Conservation (phyloP, 1,284 basidiomycete species). For the Athelia psychrophila region DNA sequence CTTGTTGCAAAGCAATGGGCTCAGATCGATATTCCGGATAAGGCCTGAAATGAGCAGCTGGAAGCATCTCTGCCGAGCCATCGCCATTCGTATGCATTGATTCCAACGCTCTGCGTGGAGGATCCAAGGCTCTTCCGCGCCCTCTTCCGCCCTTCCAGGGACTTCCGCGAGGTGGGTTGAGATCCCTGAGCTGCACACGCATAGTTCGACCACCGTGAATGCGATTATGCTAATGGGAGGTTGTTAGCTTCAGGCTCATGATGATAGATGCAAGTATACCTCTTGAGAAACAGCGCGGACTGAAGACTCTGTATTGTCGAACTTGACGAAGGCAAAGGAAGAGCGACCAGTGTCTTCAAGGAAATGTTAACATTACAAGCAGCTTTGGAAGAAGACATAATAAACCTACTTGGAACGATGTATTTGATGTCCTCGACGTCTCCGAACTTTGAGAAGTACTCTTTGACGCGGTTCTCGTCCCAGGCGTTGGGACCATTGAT, state of each 20-base stretch:
- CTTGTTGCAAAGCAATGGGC: too few species aligned
- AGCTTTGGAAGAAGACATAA: constrained; percentile 5
- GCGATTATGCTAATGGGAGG: constrained; percentile 56
- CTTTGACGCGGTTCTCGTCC: constrained; percentile 59
- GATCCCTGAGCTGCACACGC: constrained; percentile 65
- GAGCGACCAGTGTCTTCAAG: constrained; percentile 53
- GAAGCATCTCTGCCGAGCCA: constrained; percentile 3
- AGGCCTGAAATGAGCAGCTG: too few species aligned
- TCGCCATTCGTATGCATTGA: constrained; percentile 10
- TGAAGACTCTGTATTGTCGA: constrained; percentile 55
- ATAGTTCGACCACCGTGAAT: constrained; percentile 64
- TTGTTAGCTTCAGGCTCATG: constrained; percentile 4
- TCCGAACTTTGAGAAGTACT: constrained; percentile 62
- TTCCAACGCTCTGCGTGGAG: neutral
- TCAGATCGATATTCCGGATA: too few species aligned
- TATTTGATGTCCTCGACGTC: constrained; percentile 60
- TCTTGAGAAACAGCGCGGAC: constrained; percentile 59
- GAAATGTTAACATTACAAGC: constrained; percentile 5
- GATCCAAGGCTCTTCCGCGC: neutral
- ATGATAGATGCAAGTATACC: constrained; percentile 33
- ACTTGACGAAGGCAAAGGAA: constrained; percentile 75
- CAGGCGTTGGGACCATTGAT: constrained; percentile 59
- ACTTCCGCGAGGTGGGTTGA: constrained; percentile 44
- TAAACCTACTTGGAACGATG: constrained; percentile 54
- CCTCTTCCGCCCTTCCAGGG: constrained; percentile 40